Evolutionary conservation across 306 rosid species (phyloP), one percentile per base, ranked within the genome.

Genomic region (Corylus americana): DNA sequence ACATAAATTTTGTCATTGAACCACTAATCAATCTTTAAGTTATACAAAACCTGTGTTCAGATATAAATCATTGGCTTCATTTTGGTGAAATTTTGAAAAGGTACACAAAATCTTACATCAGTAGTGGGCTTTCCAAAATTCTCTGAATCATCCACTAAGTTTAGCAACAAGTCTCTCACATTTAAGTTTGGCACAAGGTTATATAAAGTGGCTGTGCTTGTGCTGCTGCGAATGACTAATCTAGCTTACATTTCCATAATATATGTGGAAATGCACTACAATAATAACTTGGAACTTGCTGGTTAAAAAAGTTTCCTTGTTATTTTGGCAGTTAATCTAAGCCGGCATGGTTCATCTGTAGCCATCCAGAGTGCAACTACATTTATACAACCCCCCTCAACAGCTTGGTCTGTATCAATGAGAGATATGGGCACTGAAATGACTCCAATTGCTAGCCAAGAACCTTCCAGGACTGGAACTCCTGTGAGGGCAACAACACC

Each of bases 391-490:
- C 97, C 97, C 68, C 91, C 95, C 72, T 85, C 98, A 55, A 92
- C 97, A 14, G 98, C 98, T 80, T 89, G 98, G 75, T 94, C 98
- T 57, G 97, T 94, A 77, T 94, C 98, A 7, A 94, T 94, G 98
- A 88, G 97, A 86, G 98, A 94, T 77, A 94, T 94, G 98, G 98
- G 98, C 51, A 94, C 98, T 20, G 98, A 94, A 86, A 94, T 94
- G 98, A 94, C 98, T 45, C 97, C 98, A 55, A 91, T 94, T 73
- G 97, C 97, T 63, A 94, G 98, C 83, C 98, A 94, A 85, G 98
- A 94, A 81, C 98, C 98, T 54, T 94, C 98, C 66, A 84, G 98
- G 82, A 94, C 93, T 61, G 97, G 97, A 78, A 94, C 98, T 71
- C 98, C 98, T 2, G 91, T 94, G 73, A 85, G 97, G 83, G 97